These are phyloP conservation scores for Trebouxia sp. DNA, from an alignment of 139 green algal species.

Conservation along the genomic window DNA sequence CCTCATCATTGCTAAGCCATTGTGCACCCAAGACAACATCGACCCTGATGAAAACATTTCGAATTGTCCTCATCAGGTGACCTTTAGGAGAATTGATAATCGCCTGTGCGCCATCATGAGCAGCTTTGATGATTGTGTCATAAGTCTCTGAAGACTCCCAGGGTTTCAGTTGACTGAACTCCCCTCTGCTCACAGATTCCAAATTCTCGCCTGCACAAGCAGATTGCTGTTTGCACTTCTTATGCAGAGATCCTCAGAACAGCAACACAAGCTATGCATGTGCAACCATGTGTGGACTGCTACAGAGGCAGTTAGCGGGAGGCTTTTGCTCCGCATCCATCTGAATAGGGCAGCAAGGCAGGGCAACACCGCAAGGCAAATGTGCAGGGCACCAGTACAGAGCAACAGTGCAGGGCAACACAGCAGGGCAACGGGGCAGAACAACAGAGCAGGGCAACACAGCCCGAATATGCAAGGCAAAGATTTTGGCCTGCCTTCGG, in stretches of 20 bases:
- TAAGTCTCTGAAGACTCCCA: slow-evolving; percentile 9
- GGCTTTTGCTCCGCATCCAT: no score
- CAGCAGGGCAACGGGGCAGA: no score
- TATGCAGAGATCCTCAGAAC: not conserved
- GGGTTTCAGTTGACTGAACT: not conserved
- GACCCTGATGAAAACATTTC: slow-evolving; percentile 14
- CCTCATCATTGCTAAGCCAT: not conserved
- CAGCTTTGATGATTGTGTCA: not conserved
- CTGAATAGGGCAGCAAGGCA: no score
- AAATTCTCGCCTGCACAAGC: not conserved
- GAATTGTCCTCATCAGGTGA: not conserved
- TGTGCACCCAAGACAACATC: slow-evolving; percentile 26
- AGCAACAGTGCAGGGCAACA: no score
- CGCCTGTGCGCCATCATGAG: not conserved
- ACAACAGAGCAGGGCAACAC: no score
- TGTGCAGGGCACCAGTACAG: no score
- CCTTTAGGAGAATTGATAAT: slow-evolving; percentile 3
- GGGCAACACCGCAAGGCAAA: no score
- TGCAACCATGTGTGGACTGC: no score
- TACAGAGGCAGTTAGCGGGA: no score
- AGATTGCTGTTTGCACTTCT: not conserved
- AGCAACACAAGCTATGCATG: not conserved
- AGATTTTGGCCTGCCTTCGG: no score
- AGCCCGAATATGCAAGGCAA: no score
- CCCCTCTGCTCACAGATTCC: not conserved